Evolutionary conservation across 768 basidiomycete genomes (phyloP).

Genomic region (Mycena latifolia): DNA sequence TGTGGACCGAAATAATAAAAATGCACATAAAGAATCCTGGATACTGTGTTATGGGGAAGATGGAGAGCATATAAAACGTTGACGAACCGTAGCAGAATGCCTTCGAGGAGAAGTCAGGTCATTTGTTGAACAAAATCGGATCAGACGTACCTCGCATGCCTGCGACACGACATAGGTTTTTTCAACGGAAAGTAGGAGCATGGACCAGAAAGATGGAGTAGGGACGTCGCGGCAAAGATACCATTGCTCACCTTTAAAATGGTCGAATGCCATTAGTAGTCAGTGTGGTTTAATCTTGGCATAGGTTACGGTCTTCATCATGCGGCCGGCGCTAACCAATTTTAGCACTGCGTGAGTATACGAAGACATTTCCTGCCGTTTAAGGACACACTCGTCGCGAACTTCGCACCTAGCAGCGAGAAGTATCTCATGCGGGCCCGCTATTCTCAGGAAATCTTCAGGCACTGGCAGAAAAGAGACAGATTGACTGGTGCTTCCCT

Average conservation of each 20-base stretch:
- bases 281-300: too few relatives aligned
- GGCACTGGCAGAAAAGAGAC: background rate
- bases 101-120: background rate
- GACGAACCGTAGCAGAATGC: constrained; percentile 23
- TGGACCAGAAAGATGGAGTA: background rate
- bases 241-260: background rate
- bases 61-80: too few relatives aligned
- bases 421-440: background rate
- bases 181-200: constrained; percentile 10
- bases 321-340: too few relatives aligned
- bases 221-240: background rate
- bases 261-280: too few relatives aligned
- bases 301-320: too few relatives aligned
- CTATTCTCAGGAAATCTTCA: too few relatives aligned
- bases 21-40: constrained; percentile 18
- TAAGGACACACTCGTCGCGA: too few relatives aligned
- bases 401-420: background rate
- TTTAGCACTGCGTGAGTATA: too few relatives aligned
- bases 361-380: too few relatives aligned
- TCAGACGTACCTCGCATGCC: constrained; percentile 4
- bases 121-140: background rate
- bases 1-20: constrained; percentile 8
- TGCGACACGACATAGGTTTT: constrained; percentile 5
- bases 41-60: too few relatives aligned
- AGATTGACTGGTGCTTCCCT: background rate